A percentile compares a stretch with the other conserved stretches of the same genome.
Conservation (phyloP, 75 land plant species). For the Picea glauca region DNA sequence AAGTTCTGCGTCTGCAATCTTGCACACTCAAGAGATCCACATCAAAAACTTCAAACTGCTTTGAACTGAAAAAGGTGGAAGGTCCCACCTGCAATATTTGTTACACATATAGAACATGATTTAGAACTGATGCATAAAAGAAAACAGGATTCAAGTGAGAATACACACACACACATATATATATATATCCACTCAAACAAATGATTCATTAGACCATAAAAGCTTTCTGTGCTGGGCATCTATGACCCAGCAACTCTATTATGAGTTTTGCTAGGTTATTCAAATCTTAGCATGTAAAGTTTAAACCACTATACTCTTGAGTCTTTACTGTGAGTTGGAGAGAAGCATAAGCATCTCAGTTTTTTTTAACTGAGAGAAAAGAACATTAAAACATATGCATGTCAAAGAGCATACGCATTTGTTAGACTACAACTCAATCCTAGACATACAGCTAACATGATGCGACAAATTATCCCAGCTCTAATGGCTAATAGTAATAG, state of each 20-base stretch:
- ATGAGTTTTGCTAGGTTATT: background rate
- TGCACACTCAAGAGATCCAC: conserved; percentile 74
- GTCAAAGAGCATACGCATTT: background rate
- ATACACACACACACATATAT: background rate
- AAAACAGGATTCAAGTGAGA: background rate
- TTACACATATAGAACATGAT: background rate
- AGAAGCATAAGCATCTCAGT: background rate
- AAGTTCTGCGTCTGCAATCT: conserved; percentile 72
- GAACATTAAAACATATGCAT: background rate
- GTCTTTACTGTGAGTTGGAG: background rate
- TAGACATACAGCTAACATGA: background rate
- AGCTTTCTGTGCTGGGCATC: background rate
- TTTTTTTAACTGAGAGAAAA: background rate
- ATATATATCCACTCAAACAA: background rate
- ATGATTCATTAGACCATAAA: background rate
- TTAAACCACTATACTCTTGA: too few relatives aligned
- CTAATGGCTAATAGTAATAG: background rate
- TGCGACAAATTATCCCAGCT: background rate
- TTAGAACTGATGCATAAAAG: background rate
- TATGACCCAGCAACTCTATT: background rate
- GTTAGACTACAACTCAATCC: background rate
- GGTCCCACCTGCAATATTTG: conserved; percentile 80
- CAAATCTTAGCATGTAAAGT: too few relatives aligned
- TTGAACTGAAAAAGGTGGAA: conserved; percentile 94
- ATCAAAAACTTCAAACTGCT: conserved; percentile 97